phyloP scores from a whole-genome alignment of 352 stramenopile species.

The Pythium oligandrum region DNA sequence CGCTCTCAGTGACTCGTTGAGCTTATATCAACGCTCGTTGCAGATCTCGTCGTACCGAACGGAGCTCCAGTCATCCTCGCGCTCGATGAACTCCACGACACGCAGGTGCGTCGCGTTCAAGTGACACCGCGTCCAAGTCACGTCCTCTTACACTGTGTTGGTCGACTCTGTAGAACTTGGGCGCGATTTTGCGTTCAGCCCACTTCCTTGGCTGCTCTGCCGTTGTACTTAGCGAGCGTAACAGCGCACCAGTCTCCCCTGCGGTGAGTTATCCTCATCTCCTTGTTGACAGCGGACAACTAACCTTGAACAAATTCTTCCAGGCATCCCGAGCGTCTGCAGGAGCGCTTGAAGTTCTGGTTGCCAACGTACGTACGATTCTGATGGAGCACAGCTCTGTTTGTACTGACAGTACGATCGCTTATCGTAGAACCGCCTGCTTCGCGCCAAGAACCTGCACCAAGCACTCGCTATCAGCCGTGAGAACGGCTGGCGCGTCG shows the following conservation, averaged over 20 bases:
- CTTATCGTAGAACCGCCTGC: conserved; percentile 44
- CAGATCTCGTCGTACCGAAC: too few relatives aligned
- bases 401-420: too few relatives aligned
- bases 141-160: neutral
- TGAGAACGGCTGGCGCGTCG: conserved; percentile 65
- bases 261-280: conserved; percentile 21
- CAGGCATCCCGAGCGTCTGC: conserved; percentile 69
- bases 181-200: conserved; percentile 69
- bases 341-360: conserved; percentile 66
- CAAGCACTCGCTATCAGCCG: conserved; percentile 54
- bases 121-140: neutral
- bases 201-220: conserved; percentile 71
- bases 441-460: conserved; percentile 66
- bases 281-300: too few relatives aligned
- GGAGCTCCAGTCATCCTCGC: conserved; percentile 52
- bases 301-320: too few relatives aligned
- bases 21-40: conserved; percentile 22
- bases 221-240: conserved; percentile 64
- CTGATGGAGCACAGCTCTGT: neutral
- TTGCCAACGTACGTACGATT: conserved; percentile 47
- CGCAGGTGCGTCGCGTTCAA: conserved; percentile 28
- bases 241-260: conserved; percentile 67
- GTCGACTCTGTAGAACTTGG: conserved; percentile 44
- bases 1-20: conserved; percentile 1
- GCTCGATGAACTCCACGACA: conserved; percentile 76